Evolutionary conservation across 805 yeast genomes (phyloP).

Genomic region (Cyberlindnera veronae): DNA sequence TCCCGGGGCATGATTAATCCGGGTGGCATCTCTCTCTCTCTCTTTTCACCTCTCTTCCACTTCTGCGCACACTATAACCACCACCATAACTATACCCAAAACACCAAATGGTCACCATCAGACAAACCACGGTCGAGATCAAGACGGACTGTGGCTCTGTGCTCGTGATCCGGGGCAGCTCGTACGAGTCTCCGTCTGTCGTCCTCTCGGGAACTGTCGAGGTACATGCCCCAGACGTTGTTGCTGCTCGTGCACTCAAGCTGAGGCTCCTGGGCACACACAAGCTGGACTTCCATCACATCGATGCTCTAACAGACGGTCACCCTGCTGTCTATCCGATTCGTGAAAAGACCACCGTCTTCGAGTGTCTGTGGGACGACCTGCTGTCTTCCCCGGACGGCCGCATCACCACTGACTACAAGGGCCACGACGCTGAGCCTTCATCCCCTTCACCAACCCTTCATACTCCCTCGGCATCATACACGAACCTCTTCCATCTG

Average conservation of each 20-base stretch:
- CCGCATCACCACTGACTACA: constrained; percentile 3
- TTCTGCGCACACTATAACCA: too few relatives aligned
- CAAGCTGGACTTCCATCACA: constrained; percentile 48
- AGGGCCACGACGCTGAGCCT: not conserved
- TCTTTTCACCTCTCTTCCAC: too few relatives aligned
- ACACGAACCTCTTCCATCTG: constrained; percentile 8
- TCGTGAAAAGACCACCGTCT: constrained; percentile 52
- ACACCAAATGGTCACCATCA: too few relatives aligned
- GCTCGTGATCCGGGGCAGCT: constrained; percentile 69
- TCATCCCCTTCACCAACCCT: too few relatives aligned
- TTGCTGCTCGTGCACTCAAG: constrained; percentile 54
- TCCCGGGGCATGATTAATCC: too few relatives aligned
- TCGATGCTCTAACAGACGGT: constrained; percentile 37
- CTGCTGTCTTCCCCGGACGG: constrained; percentile 34
- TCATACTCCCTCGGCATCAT: constrained; percentile 6
- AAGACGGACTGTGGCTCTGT: constrained; percentile 39
- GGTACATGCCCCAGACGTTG: constrained; percentile 62
- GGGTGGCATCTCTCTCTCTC: too few relatives aligned
- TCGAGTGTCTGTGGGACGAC: constrained; percentile 72
- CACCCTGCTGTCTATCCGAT: constrained; percentile 33
- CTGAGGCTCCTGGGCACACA: constrained; percentile 61
- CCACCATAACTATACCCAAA: too few relatives aligned
- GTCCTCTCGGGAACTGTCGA: constrained; percentile 72
- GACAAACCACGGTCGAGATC: not conserved
- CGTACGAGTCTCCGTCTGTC: constrained; percentile 69